Base-by-base conservation (phyloP, 1,284 basidiomycete species). In the Ganoderma resinaceum region DNA sequence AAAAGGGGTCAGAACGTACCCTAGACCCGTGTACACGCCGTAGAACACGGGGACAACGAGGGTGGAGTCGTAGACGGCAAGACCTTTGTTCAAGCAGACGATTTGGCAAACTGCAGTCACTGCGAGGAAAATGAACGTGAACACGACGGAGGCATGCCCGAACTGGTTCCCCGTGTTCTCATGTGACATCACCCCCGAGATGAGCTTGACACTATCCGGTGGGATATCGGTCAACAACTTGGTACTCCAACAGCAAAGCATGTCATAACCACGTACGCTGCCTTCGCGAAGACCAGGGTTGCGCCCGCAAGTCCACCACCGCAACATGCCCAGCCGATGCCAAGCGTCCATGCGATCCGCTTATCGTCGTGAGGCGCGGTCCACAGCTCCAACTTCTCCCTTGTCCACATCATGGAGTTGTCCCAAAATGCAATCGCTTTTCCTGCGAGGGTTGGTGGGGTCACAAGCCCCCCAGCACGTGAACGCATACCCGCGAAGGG, bases 261-360 rank as follows among this genome's bases (percentile, higher is more conserved):
- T 11, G 8, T 2, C 16, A 76, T 70, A 72, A 78, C 62, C 8
- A 85, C 91, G 79, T 75, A 93, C 92, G 87, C 88, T 40, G 93
- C 94, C 79, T 97, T 97, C 1, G 96, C 95, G 76, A 98, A 97
- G 2, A 98, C 94, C 61, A 98, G 84, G 80, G 90, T 93, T 53
- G 91, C 91, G 2, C 96, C 96, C 1, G 95, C 95, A 38, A 98
- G 83, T 40, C 94, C 91, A 8, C 96, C 96, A 37, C 96, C 96
- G 65, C 90, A 91, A 67, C 95, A 95, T 1, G 95, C 93, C 96
- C 96, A 98, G 0, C 91, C 92, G 62, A 98, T 94, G 7, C 96
- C 96, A 59, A 96, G 86, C 18, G 94, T 91, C 93, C 95, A 97
- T 4, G 91, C 90, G 59, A 98, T 83, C 58, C 91, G 89, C 73